These are phyloP conservation scores for Dryadomyces sulphureus DNA, from an alignment of 2,329 filamentous ascomycete species.

Conservation along the genomic window DNA sequence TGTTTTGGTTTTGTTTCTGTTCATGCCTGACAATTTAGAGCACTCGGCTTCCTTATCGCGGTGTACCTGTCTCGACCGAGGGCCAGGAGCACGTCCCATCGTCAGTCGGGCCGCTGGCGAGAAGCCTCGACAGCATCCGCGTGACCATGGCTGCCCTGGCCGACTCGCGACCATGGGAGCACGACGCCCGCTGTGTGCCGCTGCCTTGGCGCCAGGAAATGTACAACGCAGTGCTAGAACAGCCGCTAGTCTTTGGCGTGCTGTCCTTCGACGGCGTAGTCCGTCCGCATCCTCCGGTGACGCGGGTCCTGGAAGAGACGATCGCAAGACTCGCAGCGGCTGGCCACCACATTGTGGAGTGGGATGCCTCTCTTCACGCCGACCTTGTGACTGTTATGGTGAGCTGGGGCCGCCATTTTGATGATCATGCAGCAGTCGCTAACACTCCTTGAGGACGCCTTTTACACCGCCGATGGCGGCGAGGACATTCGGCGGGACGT, in stretches of 20 bases:
- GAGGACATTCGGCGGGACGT: slow-evolving; percentile 46
- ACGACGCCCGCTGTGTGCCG: slow-evolving; percentile 52
- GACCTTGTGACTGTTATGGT: slow-evolving; percentile 21
- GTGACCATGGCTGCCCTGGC: slow-evolving; percentile 39
- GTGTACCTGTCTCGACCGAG: slow-evolving; percentile 22
- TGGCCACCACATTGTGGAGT: slow-evolving; percentile 39
- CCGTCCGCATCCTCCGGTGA: slow-evolving; percentile 42
- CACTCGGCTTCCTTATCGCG: slow-evolving; percentile 37
- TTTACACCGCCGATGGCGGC: slow-evolving; percentile 47
- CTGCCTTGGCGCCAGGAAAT: slow-evolving; percentile 33
- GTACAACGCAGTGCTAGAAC: slow-evolving; percentile 26
- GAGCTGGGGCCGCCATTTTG: background rate
- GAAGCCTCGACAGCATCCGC: slow-evolving; percentile 36
- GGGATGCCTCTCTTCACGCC: slow-evolving; percentile 34
- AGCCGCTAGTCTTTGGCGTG: slow-evolving; percentile 4
- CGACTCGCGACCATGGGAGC: slow-evolving; percentile 44
- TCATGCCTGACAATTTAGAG: slow-evolving; percentile 14
- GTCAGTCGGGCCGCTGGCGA: slow-evolving; percentile 49
- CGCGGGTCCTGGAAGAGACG: slow-evolving; percentile 35
- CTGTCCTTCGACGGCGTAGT: slow-evolving; percentile 20
- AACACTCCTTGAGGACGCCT: slow-evolving; percentile 28
- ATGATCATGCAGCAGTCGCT: background rate
- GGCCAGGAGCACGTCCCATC: slow-evolving; percentile 21
- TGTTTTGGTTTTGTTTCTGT: slow-evolving; percentile 22
- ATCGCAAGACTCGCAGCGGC: slow-evolving; percentile 20